Percentiles rank a stretch among this genome's conserved stretches.
Evolutionary conservation across 108 stramenopile species (phyloP).

Genomic region (Fragilariopsis cylindrus): DNA sequence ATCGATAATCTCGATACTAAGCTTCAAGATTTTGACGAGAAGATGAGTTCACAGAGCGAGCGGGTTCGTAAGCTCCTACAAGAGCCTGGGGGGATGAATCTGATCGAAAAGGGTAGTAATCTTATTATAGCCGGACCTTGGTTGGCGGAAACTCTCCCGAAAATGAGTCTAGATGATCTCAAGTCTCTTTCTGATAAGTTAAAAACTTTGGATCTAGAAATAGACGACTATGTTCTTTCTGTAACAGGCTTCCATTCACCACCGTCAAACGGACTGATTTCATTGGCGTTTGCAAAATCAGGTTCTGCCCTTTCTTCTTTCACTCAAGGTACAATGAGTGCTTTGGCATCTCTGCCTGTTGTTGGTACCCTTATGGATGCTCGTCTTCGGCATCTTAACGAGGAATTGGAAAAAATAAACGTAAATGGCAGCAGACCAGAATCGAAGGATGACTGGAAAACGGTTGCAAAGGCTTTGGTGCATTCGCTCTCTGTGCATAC

Average conservation of each 20-base stretch:
- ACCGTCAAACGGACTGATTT: constrained; percentile 37
- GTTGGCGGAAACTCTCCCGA: constrained; percentile 33
- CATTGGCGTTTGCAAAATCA: constrained; percentile 42
- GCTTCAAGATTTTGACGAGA: constrained; percentile 36
- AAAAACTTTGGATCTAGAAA: constrained; percentile 15
- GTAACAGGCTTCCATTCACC: constrained; percentile 26
- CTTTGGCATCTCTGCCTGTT: constrained; percentile 44
- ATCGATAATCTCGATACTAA: constrained; percentile 41
- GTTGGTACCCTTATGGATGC: constrained; percentile 26
- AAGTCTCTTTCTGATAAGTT: constrained; percentile 16
- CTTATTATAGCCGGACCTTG: constrained; percentile 46
- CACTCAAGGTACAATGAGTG: constrained; percentile 28
- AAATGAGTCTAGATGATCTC: constrained; percentile 28
- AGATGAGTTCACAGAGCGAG: constrained; percentile 25
- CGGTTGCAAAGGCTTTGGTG: constrained; percentile 28
- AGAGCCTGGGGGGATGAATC: constrained; percentile 26
- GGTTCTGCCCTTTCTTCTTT: constrained; percentile 37
- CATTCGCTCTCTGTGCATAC: constrained; percentile 13
- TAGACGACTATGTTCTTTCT: constrained; percentile 21
- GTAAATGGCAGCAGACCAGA: constrained; percentile 28
- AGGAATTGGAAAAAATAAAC: constrained; percentile 26
- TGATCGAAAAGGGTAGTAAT: constrained; percentile 26
- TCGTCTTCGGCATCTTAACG: constrained; percentile 8
- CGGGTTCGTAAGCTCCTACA: constrained; percentile 26
- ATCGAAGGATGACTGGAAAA: constrained; percentile 40